These are phyloP conservation scores for Umbilicaria muhlenbergii DNA, from an alignment of 495 filamentous ascomycete genomes.

Conservation along the genomic window DNA sequence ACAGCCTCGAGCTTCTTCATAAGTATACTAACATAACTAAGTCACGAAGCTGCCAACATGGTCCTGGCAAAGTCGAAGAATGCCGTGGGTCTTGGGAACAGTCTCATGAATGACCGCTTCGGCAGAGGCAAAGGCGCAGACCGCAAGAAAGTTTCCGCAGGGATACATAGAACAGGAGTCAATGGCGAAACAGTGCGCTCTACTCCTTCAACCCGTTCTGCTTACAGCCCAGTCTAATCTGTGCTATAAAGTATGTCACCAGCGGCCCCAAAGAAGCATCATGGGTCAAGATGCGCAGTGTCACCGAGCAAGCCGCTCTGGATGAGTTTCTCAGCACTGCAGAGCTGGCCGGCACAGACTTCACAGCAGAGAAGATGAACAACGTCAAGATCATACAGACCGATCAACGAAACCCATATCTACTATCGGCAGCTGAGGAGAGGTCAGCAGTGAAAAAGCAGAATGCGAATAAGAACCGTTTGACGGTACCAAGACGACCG, in stretches of 20 bases:
- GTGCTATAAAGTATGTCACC: constrained; percentile 39
- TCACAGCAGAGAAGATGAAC: constrained; percentile 96
- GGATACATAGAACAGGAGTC: constrained; percentile 41
- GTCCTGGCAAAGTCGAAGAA: constrained; percentile 92
- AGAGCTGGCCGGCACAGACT: constrained; percentile 92
- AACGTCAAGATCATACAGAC: constrained; percentile 96
- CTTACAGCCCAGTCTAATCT: neutral
- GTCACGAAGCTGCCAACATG: constrained; percentile 39
- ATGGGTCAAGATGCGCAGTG: constrained; percentile 94
- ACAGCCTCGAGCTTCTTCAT: too few relatives aligned
- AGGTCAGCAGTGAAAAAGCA: constrained; percentile 63
- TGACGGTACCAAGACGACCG: constrained; percentile 85
- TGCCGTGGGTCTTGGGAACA: constrained; percentile 78
- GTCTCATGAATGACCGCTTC: constrained; percentile 87
- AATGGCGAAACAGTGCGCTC: constrained; percentile 34
- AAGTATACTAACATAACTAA: too few relatives aligned
- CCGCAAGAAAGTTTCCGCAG: constrained; percentile 41
- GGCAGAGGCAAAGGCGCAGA: constrained; percentile 72
- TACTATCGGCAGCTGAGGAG: constrained; percentile 82
- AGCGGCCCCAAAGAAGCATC: constrained; percentile 54
- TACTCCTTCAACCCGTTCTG: neutral
- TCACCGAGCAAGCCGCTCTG: constrained; percentile 91
- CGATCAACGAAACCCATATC: constrained; percentile 87
- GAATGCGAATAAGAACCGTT: constrained; percentile 50
- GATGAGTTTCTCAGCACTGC: constrained; percentile 79